A percentile compares a stretch with the other conserved stretches of the same genome.
phyloP scores from a whole-genome alignment of 768 basidiomycete species.

The Pleurotus sapidus region DNA sequence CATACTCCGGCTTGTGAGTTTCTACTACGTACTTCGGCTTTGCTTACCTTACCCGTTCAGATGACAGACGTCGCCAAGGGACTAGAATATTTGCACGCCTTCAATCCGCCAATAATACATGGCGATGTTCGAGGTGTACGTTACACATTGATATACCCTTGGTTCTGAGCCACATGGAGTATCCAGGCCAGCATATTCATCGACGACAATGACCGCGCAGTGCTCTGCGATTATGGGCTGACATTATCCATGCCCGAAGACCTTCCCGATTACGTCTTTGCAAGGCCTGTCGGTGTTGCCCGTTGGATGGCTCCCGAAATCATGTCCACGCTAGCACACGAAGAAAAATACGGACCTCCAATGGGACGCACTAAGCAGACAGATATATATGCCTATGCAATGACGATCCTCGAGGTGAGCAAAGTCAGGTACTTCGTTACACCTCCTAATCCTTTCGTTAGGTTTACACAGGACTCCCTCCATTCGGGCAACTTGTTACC shows the following conservation, averaged over 20 bases:
- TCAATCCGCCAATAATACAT: conserved; percentile 17
- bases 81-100: conserved; percentile 20
- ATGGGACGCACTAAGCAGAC: conserved; percentile 11
- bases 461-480: conserved; percentile 17
- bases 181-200: conserved; percentile 22
- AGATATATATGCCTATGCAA: conserved; percentile 25
- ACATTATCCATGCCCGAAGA: neutral
- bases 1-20: neutral
- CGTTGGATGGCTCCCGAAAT: conserved; percentile 32
- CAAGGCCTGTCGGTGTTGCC: conserved; percentile 19
- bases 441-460: neutral
- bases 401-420: conserved; percentile 21
- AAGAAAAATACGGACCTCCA: conserved; percentile 6
- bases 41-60: conserved; percentile 3
- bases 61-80: conserved; percentile 18
- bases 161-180: too few species aligned
- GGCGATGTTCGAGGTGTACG: conserved; percentile 25
- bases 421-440: too few species aligned
- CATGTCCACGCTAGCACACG: conserved; percentile 13
- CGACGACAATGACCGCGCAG: conserved; percentile 14
- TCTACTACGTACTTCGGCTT: neutral
- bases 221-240: conserved; percentile 26
- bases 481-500: conserved; percentile 12
- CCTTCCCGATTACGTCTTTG: neutral
- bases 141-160: too few species aligned